Evolutionary conservation across 2,329 filamentous ascomycete genomes (phyloP), one percentile per base, ranked within the genome.

Genomic region (Apiospora pterosperma): DNA sequence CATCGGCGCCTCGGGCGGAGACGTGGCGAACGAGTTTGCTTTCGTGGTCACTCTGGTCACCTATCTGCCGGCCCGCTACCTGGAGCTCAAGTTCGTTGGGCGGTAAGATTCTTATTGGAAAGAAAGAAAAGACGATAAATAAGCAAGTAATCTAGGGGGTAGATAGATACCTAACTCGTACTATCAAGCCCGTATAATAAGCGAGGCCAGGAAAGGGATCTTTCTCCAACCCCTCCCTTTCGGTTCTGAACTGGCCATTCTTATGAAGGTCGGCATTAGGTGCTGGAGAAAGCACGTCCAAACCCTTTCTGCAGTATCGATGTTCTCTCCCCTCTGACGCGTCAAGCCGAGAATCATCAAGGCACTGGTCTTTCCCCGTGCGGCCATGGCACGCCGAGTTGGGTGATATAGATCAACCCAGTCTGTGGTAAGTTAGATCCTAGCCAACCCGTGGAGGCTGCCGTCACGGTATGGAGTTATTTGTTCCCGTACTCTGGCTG

Each of bases 21-120:
- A 85, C 70, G 74, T 85, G 60, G 83, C 82, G 11, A 85, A 85
- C 67, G 77, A 86, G 77, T 75, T 88, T 52, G 78, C 82, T 1
- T 77, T 87, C 48, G 75, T 81, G 4, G 80, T 85, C 36, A 84
- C 83, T 0, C 69, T 82, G 11, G 41, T 83, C 7, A 74, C 76
- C 4, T 86, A 81, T 69, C 67, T 83, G 5, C 83, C 83, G 3
- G 74, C 80, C 59, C 74, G 85, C 48, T 82, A 78, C 67, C 67
- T 81, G 65, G 84, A 88, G 76, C 71, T 79, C 67, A 83, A 78
- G 74, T 78, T 77, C 67, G 69, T 81, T 36, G 80, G 80, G 16
- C 75, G 78, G 55, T 81, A 67, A 70, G 44, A 58, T 14, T 7
- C 5, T 34, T 6, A n/a, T n/a, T 34, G 19, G 14, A 28, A 34